Evolutionary conservation across 2,329 filamentous ascomycete species (phyloP), one percentile per base, ranked within the genome.

Genomic region (Colletotrichum spaethianum): DNA sequence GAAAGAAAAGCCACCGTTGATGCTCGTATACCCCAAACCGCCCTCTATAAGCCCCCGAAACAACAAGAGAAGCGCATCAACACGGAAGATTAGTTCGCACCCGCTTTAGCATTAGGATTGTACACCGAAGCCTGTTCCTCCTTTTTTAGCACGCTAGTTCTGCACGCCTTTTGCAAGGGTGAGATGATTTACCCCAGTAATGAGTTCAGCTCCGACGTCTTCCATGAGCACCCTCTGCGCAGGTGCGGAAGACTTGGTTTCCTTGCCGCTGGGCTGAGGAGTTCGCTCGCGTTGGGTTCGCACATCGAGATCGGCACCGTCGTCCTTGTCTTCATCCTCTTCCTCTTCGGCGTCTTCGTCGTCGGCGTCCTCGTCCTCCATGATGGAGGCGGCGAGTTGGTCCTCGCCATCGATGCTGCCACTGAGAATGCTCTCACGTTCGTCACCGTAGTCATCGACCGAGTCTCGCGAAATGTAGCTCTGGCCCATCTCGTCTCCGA

Each of bases 121-220:
- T 72, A 70, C 42, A 73, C 67, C 53, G 70, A 63, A 53, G 67
- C 63, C 67, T 75, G 60, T 60, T 74, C 62, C 70, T 65, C 64
- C 61, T 55, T 66, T 65, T 74, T 74, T 73, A 73, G 70, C 66
- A 66, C 70, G 71, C 70, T 74, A 73, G 73, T 77, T 77, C 71
- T 76, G 76, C 62, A 72, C 75, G 63, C 80, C 81, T 75, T 83
- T 83, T 70, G 86, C 84, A 44, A 89, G 74, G 63, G 83, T 82
- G 63, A 91, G 79, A 73, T 88, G 83, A 80, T 86, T 85, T 81
- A 92, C 80, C 66, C 90, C 90, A 23, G 89, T 91, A 65, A 91
- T 91, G 36, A 90, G 75, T 78, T 91, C 89, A 2, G 88, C 90
- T 65, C 84, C 82, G 14, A 85, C 67, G 75, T 91, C 90, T 72